These are phyloP conservation scores for Tulasnella sp. DNA, from an alignment of 768 basidiomycete genomes.

Conservation along the genomic window DNA sequence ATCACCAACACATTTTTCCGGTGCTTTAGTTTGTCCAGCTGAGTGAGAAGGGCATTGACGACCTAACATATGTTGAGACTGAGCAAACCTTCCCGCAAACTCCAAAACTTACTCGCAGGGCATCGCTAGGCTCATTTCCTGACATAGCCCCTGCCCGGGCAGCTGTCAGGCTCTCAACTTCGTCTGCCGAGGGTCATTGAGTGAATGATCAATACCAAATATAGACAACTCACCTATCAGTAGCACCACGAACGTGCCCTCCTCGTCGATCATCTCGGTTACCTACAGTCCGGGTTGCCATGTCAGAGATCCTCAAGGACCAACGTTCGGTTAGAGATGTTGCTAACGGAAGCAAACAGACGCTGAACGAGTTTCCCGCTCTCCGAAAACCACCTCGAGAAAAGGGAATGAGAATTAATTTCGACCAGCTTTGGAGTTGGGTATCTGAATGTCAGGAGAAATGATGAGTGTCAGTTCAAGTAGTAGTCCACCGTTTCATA, in stretches of 20 bases:
- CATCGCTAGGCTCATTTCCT: conserved; percentile 93
- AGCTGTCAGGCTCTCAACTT: conserved; percentile 92
- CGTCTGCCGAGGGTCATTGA: conserved; percentile 43
- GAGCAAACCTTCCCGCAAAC: background rate
- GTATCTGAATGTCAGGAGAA: conserved; percentile 42
- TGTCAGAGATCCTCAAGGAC: background rate
- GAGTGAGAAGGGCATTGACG: conserved; percentile 93
- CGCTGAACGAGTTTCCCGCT: conserved; percentile 96
- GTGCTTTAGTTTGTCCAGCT: conserved; percentile 89
- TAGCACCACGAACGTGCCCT: conserved; percentile 83
- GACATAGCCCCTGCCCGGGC: conserved; percentile 90
- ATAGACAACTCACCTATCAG: conserved; percentile 56
- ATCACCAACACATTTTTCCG: conserved; percentile 90
- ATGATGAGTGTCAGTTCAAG: background rate
- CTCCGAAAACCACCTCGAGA: conserved; percentile 98
- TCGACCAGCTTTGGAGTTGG: conserved; percentile 79
- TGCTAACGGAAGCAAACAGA: conserved; percentile 63
- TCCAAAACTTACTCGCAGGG: conserved; percentile 52
- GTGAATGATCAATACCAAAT: conserved; percentile 5
- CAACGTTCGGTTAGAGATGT: background rate
- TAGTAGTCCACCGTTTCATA: background rate
- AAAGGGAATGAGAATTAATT: conserved; percentile 96
- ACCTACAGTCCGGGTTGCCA: background rate
- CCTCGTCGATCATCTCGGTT: conserved; percentile 84
- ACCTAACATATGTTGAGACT: conserved; percentile 41